These are phyloP conservation scores for Cunninghamia lanceolata DNA, from an alignment of 75 land plant genomes.

Conservation along the genomic window DNA sequence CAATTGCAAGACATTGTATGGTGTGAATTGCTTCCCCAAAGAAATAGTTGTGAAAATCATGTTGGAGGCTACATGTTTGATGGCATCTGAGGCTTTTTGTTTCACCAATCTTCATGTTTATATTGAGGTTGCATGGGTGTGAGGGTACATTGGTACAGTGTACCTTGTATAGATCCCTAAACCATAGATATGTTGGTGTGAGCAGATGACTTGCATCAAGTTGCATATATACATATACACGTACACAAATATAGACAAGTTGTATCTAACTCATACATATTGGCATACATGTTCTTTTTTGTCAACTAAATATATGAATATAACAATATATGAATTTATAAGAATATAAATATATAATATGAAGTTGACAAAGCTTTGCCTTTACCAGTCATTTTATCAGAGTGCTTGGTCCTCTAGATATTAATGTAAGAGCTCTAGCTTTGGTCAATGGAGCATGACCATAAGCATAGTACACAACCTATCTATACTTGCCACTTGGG, in stretches of 20 bases:
- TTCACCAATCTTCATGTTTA: not conserved
- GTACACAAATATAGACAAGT: not conserved
- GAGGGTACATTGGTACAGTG: not conserved
- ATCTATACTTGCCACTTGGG: too few relatives aligned
- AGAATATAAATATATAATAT: too few relatives aligned
- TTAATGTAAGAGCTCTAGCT: not conserved
- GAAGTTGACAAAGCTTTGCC: not conserved
- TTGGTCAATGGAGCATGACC: too few relatives aligned
- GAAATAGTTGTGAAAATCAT: not conserved
- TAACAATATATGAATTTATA: too few relatives aligned
- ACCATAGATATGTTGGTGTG: too few relatives aligned
- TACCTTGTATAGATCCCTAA: not conserved
- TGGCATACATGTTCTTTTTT: too few relatives aligned
- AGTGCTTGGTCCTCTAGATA: not conserved
- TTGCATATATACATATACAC: not conserved
- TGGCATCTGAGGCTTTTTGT: not conserved
- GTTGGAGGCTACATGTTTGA: too few relatives aligned
- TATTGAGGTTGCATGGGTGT: not conserved
- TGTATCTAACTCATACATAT: not conserved
- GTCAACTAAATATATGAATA: too few relatives aligned
- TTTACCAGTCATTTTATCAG: not conserved
- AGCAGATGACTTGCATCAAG: not conserved
- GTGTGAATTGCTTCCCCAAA: not conserved
- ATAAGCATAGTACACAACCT: too few relatives aligned
- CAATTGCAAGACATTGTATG: not conserved